A percentile compares a stretch with the other conserved stretches of the same genome.
Evolutionary conservation across 1,284 basidiomycete species (phyloP).

Genomic region (Testicularia cyperi): DNA sequence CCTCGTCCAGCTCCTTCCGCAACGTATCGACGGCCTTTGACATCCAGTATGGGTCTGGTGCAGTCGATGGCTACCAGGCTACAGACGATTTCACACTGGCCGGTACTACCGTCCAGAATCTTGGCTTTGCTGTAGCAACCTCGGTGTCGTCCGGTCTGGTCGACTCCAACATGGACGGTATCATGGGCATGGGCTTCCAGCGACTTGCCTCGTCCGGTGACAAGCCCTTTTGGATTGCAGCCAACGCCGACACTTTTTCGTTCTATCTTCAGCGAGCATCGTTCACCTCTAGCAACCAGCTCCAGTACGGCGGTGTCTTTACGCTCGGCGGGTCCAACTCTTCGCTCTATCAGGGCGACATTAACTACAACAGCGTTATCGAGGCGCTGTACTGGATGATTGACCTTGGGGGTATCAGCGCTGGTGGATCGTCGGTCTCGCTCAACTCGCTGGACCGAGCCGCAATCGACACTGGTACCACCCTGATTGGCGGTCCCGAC

Average conservation of each 20-base stretch:
- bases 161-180: slow-evolving; percentile 26
- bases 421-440: slow-evolving; percentile 8
- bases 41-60: slow-evolving; percentile 38
- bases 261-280: slow-evolving; percentile 42
- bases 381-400: slow-evolving; percentile 48
- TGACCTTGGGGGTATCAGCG: slow-evolving; percentile 30
- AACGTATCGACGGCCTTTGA: slow-evolving; percentile 25
- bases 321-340: slow-evolving; percentile 48
- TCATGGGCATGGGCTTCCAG: slow-evolving; percentile 49
- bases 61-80: slow-evolving; percentile 30
- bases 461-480: slow-evolving; percentile 57
- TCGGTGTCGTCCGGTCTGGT: slow-evolving; percentile 20
- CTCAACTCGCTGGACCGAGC: slow-evolving; percentile 24
- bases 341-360: slow-evolving; percentile 37
- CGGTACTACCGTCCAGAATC: slow-evolving; percentile 18
- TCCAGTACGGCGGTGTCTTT: slow-evolving; percentile 40
- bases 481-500: slow-evolving; percentile 52
- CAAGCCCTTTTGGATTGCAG: slow-evolving; percentile 37
- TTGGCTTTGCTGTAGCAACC: slow-evolving; percentile 46
- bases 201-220: slow-evolving; percentile 16
- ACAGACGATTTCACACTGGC: slow-evolving; percentile 31
- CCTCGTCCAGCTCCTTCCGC: slow-evolving; percentile 17
- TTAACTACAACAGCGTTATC: slow-evolving; percentile 36
- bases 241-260: slow-evolving; percentile 27
- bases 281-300: slow-evolving; percentile 5